phyloP scores from a whole-genome alignment of 805 yeast species.

The Yamadazyma phyllophila region DNA sequence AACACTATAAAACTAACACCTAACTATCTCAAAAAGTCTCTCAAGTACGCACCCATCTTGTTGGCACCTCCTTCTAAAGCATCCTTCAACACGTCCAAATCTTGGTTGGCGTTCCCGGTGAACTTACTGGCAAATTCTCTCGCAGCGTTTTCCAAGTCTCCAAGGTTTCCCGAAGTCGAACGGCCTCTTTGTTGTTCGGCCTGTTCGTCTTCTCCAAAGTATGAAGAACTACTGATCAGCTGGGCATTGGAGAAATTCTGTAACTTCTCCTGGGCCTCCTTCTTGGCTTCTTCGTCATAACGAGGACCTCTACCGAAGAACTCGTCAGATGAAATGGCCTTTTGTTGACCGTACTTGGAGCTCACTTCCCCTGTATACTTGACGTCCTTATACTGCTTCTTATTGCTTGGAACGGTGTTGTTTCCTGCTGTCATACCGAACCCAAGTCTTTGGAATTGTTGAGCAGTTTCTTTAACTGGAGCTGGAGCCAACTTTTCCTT shows the following conservation, averaged over 20 bases:
- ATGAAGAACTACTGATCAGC: slow-evolving; percentile 86
- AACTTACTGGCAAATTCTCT: slow-evolving; percentile 67
- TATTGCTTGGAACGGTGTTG: slow-evolving; percentile 37
- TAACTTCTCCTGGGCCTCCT: slow-evolving; percentile 79
- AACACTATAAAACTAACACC: no score
- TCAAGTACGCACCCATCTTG: slow-evolving; percentile 76
- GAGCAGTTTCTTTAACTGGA: slow-evolving; percentile 52
- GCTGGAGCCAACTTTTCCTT: slow-evolving; percentile 17
- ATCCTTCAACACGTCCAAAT: slow-evolving; percentile 82
- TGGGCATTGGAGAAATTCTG: slow-evolving; percentile 83
- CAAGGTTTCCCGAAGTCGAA: slow-evolving; percentile 25
- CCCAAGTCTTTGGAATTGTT: slow-evolving; percentile 77
- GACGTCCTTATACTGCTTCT: slow-evolving; percentile 49
- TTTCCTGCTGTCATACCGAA: slow-evolving; percentile 81
- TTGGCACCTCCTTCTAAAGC: slow-evolving; percentile 93
- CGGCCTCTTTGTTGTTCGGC: slow-evolving; percentile 11
- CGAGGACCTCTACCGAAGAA: slow-evolving; percentile 81
- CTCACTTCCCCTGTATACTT: slow-evolving; percentile 74
- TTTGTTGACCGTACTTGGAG: slow-evolving; percentile 79
- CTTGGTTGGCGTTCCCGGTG: slow-evolving; percentile 80
- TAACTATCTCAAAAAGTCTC: slow-evolving; percentile 69
- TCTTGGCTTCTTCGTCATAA: slow-evolving; percentile 72
- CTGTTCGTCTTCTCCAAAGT: slow-evolving; percentile 78
- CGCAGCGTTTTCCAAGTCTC: slow-evolving; percentile 56
- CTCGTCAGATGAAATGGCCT: slow-evolving; percentile 95